phyloP scores from a whole-genome alignment of 1,284 basidiomycete species.

The Pholiota adiposa region DNA sequence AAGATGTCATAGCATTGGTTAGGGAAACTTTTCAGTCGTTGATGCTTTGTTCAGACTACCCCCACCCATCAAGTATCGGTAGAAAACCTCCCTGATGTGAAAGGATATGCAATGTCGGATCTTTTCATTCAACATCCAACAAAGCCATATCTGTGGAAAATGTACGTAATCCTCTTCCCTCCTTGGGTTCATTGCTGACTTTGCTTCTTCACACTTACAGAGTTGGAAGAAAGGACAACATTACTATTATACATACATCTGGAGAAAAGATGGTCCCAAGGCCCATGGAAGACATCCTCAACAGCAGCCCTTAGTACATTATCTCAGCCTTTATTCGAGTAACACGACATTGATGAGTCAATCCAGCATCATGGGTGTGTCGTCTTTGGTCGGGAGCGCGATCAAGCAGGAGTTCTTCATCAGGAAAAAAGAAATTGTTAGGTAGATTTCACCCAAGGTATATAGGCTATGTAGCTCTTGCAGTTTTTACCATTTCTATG shows the following conservation, averaged over 20 bases:
- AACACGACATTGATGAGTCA: neutral
- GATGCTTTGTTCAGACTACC: slow-evolving; percentile 24
- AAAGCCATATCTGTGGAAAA: slow-evolving; percentile 44
- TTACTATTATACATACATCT: slow-evolving; percentile 2
- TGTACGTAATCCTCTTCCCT: slow-evolving; percentile 25
- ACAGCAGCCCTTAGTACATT: neutral
- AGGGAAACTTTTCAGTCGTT: neutral
- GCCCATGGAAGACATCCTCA: neutral
- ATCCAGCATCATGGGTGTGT: slow-evolving; percentile 33
- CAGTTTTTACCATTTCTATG: too few species aligned
- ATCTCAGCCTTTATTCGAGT: neutral
- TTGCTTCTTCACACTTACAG: neutral
- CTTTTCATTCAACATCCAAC: slow-evolving; percentile 49
- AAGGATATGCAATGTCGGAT: slow-evolving; percentile 43
- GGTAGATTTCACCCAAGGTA: too few species aligned
- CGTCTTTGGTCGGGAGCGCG: slow-evolving; percentile 37
- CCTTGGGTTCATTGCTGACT: neutral
- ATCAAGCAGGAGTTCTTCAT: slow-evolving; percentile 38
- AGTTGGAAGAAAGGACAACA: neutral
- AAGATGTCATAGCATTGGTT: slow-evolving; percentile 1
- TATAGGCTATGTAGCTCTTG: too few species aligned
- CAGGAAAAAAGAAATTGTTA: too few species aligned
- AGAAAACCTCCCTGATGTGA: slow-evolving; percentile 28
- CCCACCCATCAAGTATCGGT: slow-evolving; percentile 29
- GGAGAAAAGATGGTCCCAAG: neutral